Evolutionary conservation across 805 yeast genomes (phyloP).

Genomic region (Candida loeiensis): DNA sequence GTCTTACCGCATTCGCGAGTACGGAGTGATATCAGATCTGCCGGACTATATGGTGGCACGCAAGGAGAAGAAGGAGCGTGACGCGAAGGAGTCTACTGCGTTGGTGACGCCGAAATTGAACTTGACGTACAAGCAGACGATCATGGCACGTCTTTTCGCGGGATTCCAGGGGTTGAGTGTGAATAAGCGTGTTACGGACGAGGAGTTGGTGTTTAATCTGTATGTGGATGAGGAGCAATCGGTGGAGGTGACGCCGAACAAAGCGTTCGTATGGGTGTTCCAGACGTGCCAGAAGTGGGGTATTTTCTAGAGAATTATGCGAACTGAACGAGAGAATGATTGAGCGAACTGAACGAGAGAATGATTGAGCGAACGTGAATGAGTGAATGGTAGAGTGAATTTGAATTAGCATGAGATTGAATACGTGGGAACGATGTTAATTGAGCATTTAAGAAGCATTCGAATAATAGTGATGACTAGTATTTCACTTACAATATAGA

Average conservation of each 20-base stretch:
- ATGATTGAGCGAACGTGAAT: not conserved
- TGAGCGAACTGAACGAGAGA: not conserved
- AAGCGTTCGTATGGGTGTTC: slow-evolving; percentile 4
- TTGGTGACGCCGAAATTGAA: slow-evolving; percentile 1
- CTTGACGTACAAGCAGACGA: slow-evolving; percentile 6
- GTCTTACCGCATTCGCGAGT: slow-evolving; percentile 23
- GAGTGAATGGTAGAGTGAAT: too few relatives aligned
- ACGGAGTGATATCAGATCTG: slow-evolving; percentile 35
- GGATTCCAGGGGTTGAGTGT: not conserved
- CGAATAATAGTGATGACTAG: too few relatives aligned
- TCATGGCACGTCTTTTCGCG: slow-evolving; percentile 3
- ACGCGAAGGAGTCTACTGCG: slow-evolving; percentile 2
- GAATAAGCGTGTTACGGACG: slow-evolving; percentile 5
- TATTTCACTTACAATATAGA: too few relatives aligned
- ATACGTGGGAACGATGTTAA: too few relatives aligned
- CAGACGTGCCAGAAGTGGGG: slow-evolving; percentile 9
- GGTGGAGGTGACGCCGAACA: slow-evolving; percentile 1
- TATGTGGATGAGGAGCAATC: slow-evolving; percentile 6
- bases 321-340: not conserved
- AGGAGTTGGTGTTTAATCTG: slow-evolving; percentile 7
- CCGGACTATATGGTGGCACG: slow-evolving; percentile 32
- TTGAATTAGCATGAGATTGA: too few relatives aligned
- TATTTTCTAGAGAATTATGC: slow-evolving; percentile 2
- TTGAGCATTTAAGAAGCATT: too few relatives aligned
- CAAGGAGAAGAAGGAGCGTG: slow-evolving; percentile 8